Percentiles rank a stretch among this genome's conserved stretches.
These are phyloP conservation scores for Theileria equi DNA, from an alignment of 169 alveolate species.

Conservation along the genomic window DNA sequence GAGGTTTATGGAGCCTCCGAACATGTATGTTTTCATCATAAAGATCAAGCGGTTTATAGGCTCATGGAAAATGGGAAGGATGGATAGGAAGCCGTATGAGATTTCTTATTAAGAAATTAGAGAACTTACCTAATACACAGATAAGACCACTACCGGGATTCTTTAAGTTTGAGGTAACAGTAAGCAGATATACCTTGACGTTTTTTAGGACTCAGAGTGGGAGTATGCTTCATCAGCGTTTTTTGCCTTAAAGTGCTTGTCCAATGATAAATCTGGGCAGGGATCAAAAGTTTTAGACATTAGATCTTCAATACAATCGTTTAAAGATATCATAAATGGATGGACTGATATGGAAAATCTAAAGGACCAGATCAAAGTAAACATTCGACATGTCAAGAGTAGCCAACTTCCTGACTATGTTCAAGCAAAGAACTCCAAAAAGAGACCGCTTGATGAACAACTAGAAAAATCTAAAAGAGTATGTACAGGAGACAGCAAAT, in stretches of 20 bases:
- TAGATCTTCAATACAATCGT: constrained; percentile 51
- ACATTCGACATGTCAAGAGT: constrained; percentile 44
- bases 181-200: not conserved
- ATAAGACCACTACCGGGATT: constrained; percentile 80
- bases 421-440: constrained; percentile 21
- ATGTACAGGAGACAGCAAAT: too few relatives aligned
- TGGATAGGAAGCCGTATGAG: constrained; percentile 83
- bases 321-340: constrained; percentile 55
- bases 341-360: constrained; percentile 61
- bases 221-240: constrained; percentile 61
- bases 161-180: constrained; percentile 49
- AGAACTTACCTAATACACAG: constrained; percentile 69
- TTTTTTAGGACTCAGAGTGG: constrained; percentile 49
- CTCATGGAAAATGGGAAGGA: constrained; percentile 78
- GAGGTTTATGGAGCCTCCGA: constrained; percentile 76
- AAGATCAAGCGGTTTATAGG: constrained; percentile 4
- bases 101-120: constrained; percentile 75
- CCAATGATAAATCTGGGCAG: not conserved
- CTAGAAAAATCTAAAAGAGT: not conserved
- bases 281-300: constrained; percentile 47
- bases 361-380: constrained; percentile 53
- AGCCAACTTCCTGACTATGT: constrained; percentile 58
- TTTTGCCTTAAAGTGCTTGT: constrained; percentile 54
- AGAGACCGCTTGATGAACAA: constrained; percentile 35
- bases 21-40: constrained; percentile 45